phyloP scores from a whole-genome alignment of 177 flowering plant species.

The Vitis hybrid region DNA sequence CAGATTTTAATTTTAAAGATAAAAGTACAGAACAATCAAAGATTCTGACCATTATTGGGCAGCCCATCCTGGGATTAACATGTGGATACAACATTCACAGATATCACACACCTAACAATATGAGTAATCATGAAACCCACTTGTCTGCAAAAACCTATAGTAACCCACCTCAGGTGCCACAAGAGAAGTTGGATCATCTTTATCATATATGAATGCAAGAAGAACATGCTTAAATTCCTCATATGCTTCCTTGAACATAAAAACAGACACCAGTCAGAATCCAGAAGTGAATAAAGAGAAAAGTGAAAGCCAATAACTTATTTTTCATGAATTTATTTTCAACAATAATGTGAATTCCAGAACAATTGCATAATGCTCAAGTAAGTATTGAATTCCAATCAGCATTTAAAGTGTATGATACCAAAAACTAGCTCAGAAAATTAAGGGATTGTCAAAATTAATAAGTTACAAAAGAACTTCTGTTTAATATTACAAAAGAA shows the following conservation, averaged over 20 bases:
- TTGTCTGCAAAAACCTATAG: neutral
- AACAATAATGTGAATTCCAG: neutral
- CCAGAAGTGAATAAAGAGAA: constrained; percentile 4
- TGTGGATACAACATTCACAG: no score
- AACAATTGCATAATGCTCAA: neutral
- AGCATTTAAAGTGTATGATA: neutral
- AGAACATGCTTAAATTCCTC: constrained; percentile 99
- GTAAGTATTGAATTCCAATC: neutral
- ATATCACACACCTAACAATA: neutral
- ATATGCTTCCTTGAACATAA: constrained; percentile 88
- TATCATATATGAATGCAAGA: constrained; percentile 88
- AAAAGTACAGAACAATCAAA: no score
- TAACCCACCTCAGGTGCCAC: constrained; percentile 81
- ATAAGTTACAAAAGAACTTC: neutral
- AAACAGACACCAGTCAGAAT: constrained; percentile 21
- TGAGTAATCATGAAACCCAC: neutral
- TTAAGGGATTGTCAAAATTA: neutral
- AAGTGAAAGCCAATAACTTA: no score
- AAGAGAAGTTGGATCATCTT: constrained; percentile 85
- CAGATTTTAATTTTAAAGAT: no score
- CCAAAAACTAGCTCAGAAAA: neutral
- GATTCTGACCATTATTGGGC: no score
- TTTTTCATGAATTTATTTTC: no score
- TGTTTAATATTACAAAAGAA: neutral
- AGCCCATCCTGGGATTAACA: no score